Evolutionary conservation across 2,329 filamentous ascomycete species (phyloP).

Genomic region (Coniochaeta pulveracea): DNA sequence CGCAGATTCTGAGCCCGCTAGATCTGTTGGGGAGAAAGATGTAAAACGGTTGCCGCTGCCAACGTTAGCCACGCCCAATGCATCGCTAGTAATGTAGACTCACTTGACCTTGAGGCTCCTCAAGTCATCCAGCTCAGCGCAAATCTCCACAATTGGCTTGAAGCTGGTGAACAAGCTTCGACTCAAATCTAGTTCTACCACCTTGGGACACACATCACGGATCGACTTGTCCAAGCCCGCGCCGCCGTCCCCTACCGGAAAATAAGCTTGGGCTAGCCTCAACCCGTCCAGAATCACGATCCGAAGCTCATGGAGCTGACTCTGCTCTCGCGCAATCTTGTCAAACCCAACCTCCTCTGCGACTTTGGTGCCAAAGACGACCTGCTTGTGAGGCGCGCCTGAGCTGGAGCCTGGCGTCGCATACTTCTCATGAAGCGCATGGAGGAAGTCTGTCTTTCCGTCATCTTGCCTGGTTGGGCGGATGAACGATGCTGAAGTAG

Average conservation of each 20-base stretch:
- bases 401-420: slow-evolving; percentile 27
- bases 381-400: slow-evolving; percentile 32
- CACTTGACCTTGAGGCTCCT: slow-evolving; percentile 62
- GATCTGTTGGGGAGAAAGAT: slow-evolving; percentile 29
- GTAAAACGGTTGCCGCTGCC: slow-evolving; percentile 56
- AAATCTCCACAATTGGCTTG: slow-evolving; percentile 58
- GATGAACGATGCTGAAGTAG: slow-evolving; percentile 77
- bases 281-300: slow-evolving; percentile 75
- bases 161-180: slow-evolving; percentile 68
- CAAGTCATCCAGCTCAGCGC: slow-evolving; percentile 55
- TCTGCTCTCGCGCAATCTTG: slow-evolving; percentile 74
- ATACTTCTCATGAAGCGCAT: slow-evolving; percentile 77
- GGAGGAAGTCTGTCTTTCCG: slow-evolving; percentile 58
- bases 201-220: slow-evolving; percentile 45
- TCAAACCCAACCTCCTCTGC: slow-evolving; percentile 94
- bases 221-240: slow-evolving; percentile 26
- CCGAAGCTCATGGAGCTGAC: slow-evolving; percentile 64
- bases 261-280: slow-evolving; percentile 36
- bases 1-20: slow-evolving; percentile 21
- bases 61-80: slow-evolving; percentile 2
- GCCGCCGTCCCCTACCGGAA: slow-evolving; percentile 19
- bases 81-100: slow-evolving; percentile 16
- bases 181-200: slow-evolving; percentile 74
- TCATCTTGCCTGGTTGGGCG: slow-evolving; percentile 65
- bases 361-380: slow-evolving; percentile 67